These are phyloP conservation scores for Wickerhamiella cacticola DNA, from an alignment of 805 yeast genomes.

Conservation along the genomic window DNA sequence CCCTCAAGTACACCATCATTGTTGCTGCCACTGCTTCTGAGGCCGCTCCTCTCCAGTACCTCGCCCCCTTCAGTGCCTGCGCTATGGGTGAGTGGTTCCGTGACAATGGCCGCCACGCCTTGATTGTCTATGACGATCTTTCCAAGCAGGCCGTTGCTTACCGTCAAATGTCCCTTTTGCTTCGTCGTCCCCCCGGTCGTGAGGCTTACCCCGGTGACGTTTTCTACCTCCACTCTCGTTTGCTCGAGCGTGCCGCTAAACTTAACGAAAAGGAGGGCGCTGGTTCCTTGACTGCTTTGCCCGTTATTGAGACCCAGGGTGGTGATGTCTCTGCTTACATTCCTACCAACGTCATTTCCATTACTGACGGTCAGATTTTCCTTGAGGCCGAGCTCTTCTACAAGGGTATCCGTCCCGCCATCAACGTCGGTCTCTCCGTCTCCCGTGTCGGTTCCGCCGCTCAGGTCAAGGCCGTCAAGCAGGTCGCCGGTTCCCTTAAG, in stretches of 20 bases:
- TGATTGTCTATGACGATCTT: constrained; percentile 94
- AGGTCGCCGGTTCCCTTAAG: constrained; percentile 99
- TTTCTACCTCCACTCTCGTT: constrained; percentile 89
- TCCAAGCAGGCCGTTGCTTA: constrained; percentile 99
- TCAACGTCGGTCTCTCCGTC: constrained; percentile 98
- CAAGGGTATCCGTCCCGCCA: constrained; percentile 99
- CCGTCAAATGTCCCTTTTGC: constrained; percentile 96
- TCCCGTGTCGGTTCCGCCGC: constrained; percentile 99
- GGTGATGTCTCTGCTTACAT: constrained; percentile 98
- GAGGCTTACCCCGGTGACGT: constrained; percentile 97
- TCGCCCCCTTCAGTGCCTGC: constrained; percentile 99
- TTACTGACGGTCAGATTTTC: constrained; percentile 96
- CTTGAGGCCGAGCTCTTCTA: constrained; percentile 98
- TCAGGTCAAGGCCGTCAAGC: constrained; percentile 99
- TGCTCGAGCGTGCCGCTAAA: constrained; percentile 96
- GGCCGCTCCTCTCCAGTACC: constrained; percentile 99
- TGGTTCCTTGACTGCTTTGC: constrained; percentile 93
- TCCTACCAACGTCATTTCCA: constrained; percentile 96
- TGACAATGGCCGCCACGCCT: constrained; percentile 97
- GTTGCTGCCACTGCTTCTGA: constrained; percentile 99
- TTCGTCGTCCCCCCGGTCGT: constrained; percentile 96
- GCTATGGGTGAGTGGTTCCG: constrained; percentile 99
- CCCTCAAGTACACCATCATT: constrained; percentile 92
- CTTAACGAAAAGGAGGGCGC: constrained; percentile 80
- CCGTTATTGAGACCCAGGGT: constrained; percentile 97